Percentiles rank a stretch among this genome's conserved stretches.
Conservation (phyloP, 345 rosid genomes). For the Hibiscus tridactylites region DNA sequence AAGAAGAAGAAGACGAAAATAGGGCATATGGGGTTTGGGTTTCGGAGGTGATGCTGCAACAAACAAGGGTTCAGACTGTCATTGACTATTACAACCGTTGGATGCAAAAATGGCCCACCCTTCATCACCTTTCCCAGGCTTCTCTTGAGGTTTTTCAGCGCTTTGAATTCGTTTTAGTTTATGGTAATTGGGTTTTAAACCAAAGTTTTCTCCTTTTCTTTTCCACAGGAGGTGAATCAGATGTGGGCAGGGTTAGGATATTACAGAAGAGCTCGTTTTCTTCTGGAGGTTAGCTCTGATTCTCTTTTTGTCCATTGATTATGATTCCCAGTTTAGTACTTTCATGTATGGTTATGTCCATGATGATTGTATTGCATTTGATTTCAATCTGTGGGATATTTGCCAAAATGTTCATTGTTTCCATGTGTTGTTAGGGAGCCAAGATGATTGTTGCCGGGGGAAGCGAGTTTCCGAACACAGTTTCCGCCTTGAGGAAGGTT, state of each 20-base stretch:
- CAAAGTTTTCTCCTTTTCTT: constrained; percentile 10
- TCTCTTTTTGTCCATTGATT: background rate
- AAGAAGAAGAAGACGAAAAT: constrained; percentile 14
- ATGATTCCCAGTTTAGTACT: background rate
- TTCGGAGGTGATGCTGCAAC: constrained; percentile 95
- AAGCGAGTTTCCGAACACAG: constrained; percentile 45
- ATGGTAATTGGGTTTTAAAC: background rate
- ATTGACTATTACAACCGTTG: constrained; percentile 79
- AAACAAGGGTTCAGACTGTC: constrained; percentile 90
- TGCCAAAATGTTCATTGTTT: background rate
- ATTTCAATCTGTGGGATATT: background rate
- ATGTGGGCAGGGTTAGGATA: constrained; percentile 98
- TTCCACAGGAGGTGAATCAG: constrained; percentile 82
- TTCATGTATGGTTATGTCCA: background rate
- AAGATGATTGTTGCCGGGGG: constrained; percentile 44
- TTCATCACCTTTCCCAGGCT: constrained; percentile 64
- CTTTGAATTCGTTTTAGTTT: background rate
- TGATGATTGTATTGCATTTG: background rate
- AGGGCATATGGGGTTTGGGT: constrained; percentile 93
- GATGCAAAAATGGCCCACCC: constrained; percentile 89
- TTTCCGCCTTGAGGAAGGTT: constrained; percentile 42
- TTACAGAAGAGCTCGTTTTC: constrained; percentile 86
- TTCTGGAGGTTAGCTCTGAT: constrained; percentile 51
- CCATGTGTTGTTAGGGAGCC: constrained; percentile 43
- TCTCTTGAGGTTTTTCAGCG: constrained; percentile 52